Evolutionary conservation across 192 early-diverging fungal genomes (phyloP).

Genomic region (Coemansia reversa): DNA sequence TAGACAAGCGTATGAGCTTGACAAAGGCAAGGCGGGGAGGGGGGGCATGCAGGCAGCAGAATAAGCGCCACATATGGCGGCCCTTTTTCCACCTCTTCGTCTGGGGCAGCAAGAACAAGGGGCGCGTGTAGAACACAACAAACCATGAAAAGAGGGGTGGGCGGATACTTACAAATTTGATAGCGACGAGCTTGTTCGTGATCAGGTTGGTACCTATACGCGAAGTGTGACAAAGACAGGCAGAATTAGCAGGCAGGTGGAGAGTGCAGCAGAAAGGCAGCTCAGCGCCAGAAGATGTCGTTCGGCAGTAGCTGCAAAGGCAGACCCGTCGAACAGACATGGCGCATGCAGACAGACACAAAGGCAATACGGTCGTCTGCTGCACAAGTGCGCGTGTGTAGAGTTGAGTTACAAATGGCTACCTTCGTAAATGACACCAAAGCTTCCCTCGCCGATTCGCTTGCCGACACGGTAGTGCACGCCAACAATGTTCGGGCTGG

Average conservation of each 20-base stretch:
- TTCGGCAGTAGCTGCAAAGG: not conserved
- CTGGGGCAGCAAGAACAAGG: constrained; percentile 1
- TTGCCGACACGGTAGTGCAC: constrained; percentile 94
- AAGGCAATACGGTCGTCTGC: not conserved
- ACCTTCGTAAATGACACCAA: constrained; percentile 99
- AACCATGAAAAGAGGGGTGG: not conserved
- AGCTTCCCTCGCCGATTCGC: constrained; percentile 97
- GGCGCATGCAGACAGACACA: constrained; percentile 1
- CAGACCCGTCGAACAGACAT: not conserved
- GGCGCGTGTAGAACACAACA: constrained; percentile 7
- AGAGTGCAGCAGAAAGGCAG: not conserved
- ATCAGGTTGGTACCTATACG: constrained; percentile 66
- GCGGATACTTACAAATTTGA: constrained; percentile 77
- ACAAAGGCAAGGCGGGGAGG: not conserved
- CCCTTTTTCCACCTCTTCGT: too few species aligned
- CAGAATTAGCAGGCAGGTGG: not conserved
- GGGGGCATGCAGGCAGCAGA: constrained; percentile 2
- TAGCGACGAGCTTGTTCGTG: constrained; percentile 90
- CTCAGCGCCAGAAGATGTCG: too few species aligned
- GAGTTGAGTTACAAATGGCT: constrained; percentile 5
- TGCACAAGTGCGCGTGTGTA: constrained; percentile 3
- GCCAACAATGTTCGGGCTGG: constrained; percentile 83
- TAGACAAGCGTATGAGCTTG: too few species aligned
- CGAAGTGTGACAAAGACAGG: not conserved
- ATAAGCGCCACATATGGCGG: constrained; percentile 7